Base-by-base conservation (phyloP, 2,329 filamentous ascomycete genomes). In the Clarireedia hainanense region DNA sequence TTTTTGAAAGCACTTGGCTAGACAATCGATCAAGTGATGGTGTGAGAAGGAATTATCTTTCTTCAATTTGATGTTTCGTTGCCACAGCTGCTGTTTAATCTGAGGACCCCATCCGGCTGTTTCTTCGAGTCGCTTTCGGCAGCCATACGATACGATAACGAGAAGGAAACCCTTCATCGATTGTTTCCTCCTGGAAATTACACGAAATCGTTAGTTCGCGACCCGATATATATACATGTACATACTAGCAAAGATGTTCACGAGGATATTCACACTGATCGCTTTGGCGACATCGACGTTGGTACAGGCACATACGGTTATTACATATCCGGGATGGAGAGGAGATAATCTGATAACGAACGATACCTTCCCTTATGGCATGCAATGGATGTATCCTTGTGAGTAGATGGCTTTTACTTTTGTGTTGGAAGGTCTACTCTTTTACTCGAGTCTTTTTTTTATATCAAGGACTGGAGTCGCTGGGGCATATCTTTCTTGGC, bases 231-330 rank as follows among this genome's bases (percentile, higher is more conserved):
- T 10, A 9, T 9, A 37, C 1, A 37, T 10, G 36, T 14, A 30
- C 20, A 26, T 26, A 20, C 20, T 20, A 26, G n/a, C 9, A 14
- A 50, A 24, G n/a, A 55, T 55, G 52, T 50, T 50, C 20, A 12
- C 46, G 20, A 55, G 46, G 20, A 42, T 50, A 37, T 24, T 43
- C 36, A 24, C 47, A 2, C 37, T 55, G 6, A 15, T 52, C 27
- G 47, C 48, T 15, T 36, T 52, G 12, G 30, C 48, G 24, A 56
- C 48, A 9, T 52, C 24, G 36, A 20, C 42, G 20, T 23, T 52
- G 47, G 71, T 72, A 6, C 67, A 73, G 20, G 75, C 77, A 47
- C 71, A 73, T 59, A 72, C 68, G 0, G 63, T 70, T 23, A 67
- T 73, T 52, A 67, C 66, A 39, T 73, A 72, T 57, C 71, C 71